These are phyloP conservation scores for Mimosa pudica DNA, from an alignment of 306 rosid species.

Conservation along the genomic window DNA sequence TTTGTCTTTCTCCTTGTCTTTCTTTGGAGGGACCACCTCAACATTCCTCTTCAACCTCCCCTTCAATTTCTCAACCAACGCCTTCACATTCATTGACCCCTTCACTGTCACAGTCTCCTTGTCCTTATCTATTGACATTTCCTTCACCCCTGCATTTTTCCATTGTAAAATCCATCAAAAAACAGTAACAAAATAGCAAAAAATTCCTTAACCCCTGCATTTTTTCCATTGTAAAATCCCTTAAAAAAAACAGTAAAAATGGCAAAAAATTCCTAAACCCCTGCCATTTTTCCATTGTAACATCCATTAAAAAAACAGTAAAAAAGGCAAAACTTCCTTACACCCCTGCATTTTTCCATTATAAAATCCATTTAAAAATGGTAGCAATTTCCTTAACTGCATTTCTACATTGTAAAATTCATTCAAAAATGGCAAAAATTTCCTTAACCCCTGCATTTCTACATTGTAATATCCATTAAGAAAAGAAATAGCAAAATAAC, in stretches of 20 bases:
- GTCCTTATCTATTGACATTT: slow-evolving; percentile 57
- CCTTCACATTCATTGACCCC: slow-evolving; percentile 77
- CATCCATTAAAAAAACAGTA: background rate
- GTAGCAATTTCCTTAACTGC: no score
- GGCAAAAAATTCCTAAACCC: slow-evolving; percentile 43
- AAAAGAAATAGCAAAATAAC: background rate
- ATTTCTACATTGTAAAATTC: no score
- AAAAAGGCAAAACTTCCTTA: background rate
- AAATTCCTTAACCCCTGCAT: no score
- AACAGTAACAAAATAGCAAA: background rate
- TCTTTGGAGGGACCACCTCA: slow-evolving; percentile 71
- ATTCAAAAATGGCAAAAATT: no score
- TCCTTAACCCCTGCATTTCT: no score
- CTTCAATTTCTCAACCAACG: slow-evolving; percentile 44
- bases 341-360: no score
- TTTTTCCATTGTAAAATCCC: no score
- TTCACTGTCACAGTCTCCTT: slow-evolving; percentile 66
- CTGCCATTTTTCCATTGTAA: slow-evolving; percentile 30
- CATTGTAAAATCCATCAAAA: background rate
- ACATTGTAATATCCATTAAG: no score
- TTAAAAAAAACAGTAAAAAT: no score
- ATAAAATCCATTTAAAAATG: no score
- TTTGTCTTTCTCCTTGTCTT: slow-evolving; percentile 49
- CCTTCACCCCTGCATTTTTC: slow-evolving; percentile 48
- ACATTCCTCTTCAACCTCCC: slow-evolving; percentile 66